Evolutionary conservation across 2,329 filamentous ascomycete species (phyloP).

Genomic region (Phialocephala sp.): DNA sequence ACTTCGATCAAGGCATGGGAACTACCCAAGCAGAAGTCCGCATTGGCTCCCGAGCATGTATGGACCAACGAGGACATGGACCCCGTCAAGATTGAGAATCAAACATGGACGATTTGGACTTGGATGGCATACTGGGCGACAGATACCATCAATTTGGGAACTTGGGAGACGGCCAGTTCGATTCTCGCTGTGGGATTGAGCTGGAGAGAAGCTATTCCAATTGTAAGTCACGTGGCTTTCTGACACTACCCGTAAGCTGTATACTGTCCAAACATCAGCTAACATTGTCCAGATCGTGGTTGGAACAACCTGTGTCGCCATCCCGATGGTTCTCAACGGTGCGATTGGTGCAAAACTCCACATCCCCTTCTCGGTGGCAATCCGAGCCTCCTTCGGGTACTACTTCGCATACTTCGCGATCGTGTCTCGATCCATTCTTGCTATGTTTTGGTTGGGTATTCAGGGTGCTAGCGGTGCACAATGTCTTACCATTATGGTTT

Average conservation of each 20-base stretch:
- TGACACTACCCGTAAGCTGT: not conserved
- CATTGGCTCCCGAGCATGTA: conserved; percentile 52
- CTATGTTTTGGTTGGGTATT: conserved; percentile 66
- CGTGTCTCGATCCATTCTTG: conserved; percentile 50
- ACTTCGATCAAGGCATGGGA: conserved; percentile 52
- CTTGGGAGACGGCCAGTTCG: conserved; percentile 58
- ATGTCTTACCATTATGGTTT: conserved; percentile 50
- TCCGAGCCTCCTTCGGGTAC: conserved; percentile 53
- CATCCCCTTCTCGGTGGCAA: conserved; percentile 53
- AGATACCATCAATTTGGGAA: conserved; percentile 49
- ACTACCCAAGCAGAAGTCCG: conserved; percentile 53
- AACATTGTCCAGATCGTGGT: conserved; percentile 53
- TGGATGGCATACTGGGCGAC: conserved; percentile 50
- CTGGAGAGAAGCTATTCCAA: conserved; percentile 58
- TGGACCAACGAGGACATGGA: conserved; percentile 48
- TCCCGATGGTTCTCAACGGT: conserved; percentile 56
- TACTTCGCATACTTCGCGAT: conserved; percentile 50
- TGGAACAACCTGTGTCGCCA: conserved; percentile 65
- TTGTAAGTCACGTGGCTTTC: conserved; percentile 35
- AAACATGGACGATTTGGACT: conserved; percentile 45
- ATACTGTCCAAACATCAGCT: conserved; percentile 17
- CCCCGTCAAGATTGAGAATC: conserved; percentile 39
- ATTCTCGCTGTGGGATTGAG: conserved; percentile 57
- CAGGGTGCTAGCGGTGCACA: conserved; percentile 68
- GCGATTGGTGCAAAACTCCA: conserved; percentile 49